Evolutionary conservation across 306 rosid species (phyloP), one percentile per base, ranked within the genome.

Genomic region (Morella rubra): DNA sequence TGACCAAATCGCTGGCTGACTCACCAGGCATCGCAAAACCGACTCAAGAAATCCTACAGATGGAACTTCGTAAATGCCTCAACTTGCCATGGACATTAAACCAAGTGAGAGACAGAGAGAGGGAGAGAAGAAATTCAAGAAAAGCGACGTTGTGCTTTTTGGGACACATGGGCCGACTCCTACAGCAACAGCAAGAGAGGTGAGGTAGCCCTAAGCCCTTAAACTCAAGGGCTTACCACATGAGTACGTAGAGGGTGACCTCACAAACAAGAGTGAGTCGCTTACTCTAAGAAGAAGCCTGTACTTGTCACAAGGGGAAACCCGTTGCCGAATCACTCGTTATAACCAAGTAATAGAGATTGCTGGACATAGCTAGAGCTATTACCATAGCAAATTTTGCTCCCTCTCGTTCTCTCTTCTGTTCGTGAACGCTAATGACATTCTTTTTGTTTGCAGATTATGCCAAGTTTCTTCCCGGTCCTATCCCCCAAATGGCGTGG

Each of bases 261-360:
- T 88, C 3, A 5, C 18, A 76, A 76, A 78, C 73, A 89, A 86
- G 64, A 85, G 85, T 24, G 73, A 82, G 37, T 52, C 70, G n/a
- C 82, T 86, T 11, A 27, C 32, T 27, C 32, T 27, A 27, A 27
- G 27, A 24, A 24, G 32, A 2, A 27, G 32, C 32, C 50, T 89
- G 32, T n/a, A 49, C 66, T 53, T 60, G 80, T 74, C 85, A 82
- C 46, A 68, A 77, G 24, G 84, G 84, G 9, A 79, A 19, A 5
- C 56, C 87, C 45, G 70, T 89, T 7, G 51, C 79, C 0, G 87
- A 80, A 72, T 85, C 88, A 46, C 73, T 77, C 18, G 69, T 83
- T 45, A 83, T 88, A 61, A 80, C 84, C 8, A 86, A 86, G 72
- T 86, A 86, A 75, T 85, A 3, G 84, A 86, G 89, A 86, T 37